Evolutionary conservation across 176 grass and related monocot species (phyloP), one percentile per base, ranked within the genome.

Genomic region (Oryza australiensis): DNA sequence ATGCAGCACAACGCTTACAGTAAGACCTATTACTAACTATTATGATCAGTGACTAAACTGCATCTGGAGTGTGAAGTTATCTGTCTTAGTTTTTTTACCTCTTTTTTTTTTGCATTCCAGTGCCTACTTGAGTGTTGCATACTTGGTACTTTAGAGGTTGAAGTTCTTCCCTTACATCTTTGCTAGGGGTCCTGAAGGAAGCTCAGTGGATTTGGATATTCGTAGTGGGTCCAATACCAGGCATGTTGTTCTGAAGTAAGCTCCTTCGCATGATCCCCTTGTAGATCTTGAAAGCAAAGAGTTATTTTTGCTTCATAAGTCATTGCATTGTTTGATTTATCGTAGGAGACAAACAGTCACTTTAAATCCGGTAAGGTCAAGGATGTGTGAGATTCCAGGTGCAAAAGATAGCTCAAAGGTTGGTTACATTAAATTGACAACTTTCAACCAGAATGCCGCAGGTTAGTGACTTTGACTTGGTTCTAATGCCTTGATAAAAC

Each of bases 391-490:
- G 77, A 91, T 99, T 88, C 80, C 90, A 90, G 87, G 79, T 74
- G 77, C 87, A 33, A 88, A 81, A 49, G 90, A 92, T 48, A 93
- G 80, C 49, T 90, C 89, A 71, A 99, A 82, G 83, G 81, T 99
- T 6, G 93, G 96, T 72, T 99, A 99, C 82, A 99, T 99, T 65
- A 99, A 99, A 90, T 80, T 99, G 76, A 99, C 96, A 88, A 89
- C 96, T 32, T 99, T 99, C 86, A 99, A 99, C 82, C 91, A 99
- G 83, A 99, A 99, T 86, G 90, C 93, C 9, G 83, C 96, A 88
- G 96, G 96, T 99, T 86, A 82, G 71, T 35, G 45, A 51, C 30
- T 28, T 65, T 24, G 9, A 42, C 7, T 18, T 70, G 24, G 2
- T 23, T 62, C 15, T 14, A 45, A 6, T 76, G 0, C 43, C 26